A percentile compares a stretch with the other conserved stretches of the same genome.
phyloP scores from a whole-genome alignment of 73 alveolate species.

The Paramecium bursaria region DNA sequence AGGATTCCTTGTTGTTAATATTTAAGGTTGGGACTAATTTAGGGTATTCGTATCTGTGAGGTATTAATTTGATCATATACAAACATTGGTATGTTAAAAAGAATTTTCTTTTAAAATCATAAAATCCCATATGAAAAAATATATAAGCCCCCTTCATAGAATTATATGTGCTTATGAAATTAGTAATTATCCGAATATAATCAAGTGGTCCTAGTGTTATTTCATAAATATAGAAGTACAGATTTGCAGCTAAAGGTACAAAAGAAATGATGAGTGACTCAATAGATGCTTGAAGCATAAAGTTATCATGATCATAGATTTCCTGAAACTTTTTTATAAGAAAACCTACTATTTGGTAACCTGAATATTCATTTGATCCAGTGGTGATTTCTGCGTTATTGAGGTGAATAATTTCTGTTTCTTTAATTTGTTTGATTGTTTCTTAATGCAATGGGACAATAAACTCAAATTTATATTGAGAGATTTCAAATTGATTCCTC shows the following conservation, averaged over 20 bases:
- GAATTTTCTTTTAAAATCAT: conserved; percentile 48
- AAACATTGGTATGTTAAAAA: conserved; percentile 5
- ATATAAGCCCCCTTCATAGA: conserved; percentile 34
- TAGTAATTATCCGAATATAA: too few species aligned
- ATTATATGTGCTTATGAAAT: too few species aligned
- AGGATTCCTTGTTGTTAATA: not conserved
- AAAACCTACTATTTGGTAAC: conserved; percentile 26
- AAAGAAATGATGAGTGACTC: too few species aligned
- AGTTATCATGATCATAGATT: not conserved
- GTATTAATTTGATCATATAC: not conserved
- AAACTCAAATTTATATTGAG: conserved; percentile 32
- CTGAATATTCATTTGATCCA: conserved; percentile 38
- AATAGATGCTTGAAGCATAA: too few species aligned
- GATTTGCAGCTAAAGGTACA: too few species aligned
- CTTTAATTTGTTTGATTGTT: not conserved
- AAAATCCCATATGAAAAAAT: conserved; percentile 15
- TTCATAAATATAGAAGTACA: too few species aligned
- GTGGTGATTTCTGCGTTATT: not conserved
- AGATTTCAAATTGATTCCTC: conserved; percentile 42
- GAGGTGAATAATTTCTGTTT: not conserved
- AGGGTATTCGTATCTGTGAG: not conserved
- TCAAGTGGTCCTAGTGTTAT: too few species aligned
- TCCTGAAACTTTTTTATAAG: not conserved
- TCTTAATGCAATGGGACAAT: conserved; percentile 42
- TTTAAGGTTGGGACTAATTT: conserved; percentile 46